Evolutionary conservation across 1,284 basidiomycete genomes (phyloP), one percentile per base, ranked within the genome.

Genomic region (Fistulinella cinereoalba): DNA sequence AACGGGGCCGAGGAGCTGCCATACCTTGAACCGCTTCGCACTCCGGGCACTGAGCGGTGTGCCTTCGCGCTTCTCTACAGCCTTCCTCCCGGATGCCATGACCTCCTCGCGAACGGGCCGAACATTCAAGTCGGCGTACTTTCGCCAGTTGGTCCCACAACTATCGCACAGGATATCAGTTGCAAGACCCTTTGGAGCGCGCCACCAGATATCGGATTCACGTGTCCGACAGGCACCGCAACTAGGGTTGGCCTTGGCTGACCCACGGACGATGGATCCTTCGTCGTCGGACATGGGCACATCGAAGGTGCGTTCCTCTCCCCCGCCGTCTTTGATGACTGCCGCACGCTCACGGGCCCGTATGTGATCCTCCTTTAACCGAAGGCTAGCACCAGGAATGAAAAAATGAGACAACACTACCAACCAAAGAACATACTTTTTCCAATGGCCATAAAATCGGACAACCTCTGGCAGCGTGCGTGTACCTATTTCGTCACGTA

Each of bases 61-160:
- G 16, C 85, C 87, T 60, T 91, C 88, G 25, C 88, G 74, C 72
- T 92, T 92, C 53, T 89, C 83, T 8, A 56, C 57, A 6, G 59
- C 45, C 53, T 75, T 77, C 66, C 79, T 83, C 38, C 71, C 71
- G 0, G 71, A 58, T 3, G 71, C 66, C 1, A 53, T 55, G 0
- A 74, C 71, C 36, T 88, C 87, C 47, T 90, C 88, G 19, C 87
- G 76, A 24, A 81, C 57, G 6, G 82, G 81, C 32, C 85, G 73
- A 16, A 87, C 82, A 56, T 85, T 88, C 34, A 90, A 69, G 57
- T 94, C 90, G 0, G 90, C 92, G 62, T 95, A 95, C 67, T 93
- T 94, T 54, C 92, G 74, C 83, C 91, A 95, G 55, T 80, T 83
- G 29, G 76, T 74, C 41, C 92, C 91, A 60, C 92, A 95, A 25